phyloP scores from a whole-genome alignment of 78 protist genomes.

The Dictyostelium purpureum region DNA sequence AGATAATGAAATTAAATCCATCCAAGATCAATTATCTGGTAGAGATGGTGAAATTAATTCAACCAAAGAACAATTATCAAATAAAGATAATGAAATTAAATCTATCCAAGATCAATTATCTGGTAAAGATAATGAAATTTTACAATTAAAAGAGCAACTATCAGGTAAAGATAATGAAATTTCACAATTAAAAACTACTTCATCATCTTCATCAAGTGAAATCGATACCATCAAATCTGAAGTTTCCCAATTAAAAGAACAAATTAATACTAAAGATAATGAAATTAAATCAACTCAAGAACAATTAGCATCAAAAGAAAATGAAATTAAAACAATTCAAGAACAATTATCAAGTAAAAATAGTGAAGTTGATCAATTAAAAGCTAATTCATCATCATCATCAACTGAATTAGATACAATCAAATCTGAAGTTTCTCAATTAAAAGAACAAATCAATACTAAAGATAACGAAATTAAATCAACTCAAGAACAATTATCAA shows the following conservation, averaged over 20 bases:
- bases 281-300: not conserved
- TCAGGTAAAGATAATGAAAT: not conserved
- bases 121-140: not conserved
- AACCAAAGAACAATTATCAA: not conserved
- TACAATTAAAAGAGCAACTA: not conserved
- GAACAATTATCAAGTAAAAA: not conserved
- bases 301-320: not conserved
- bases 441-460: constrained; percentile 20
- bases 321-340: not conserved
- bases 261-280: not conserved
- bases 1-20: not conserved
- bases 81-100: not conserved
- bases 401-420: not conserved
- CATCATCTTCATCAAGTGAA: not conserved
- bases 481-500: not conserved
- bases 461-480: not conserved
- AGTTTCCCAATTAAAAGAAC: too few species aligned
- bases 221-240: constrained; percentile 3
- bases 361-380: not conserved
- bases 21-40: constrained; percentile 14
- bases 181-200: not conserved
- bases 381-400: not conserved
- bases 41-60: not conserved
- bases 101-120: not conserved
- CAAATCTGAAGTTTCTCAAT: not conserved